Evolutionary conservation across 2,329 filamentous ascomycete genomes (phyloP), one percentile per base, ranked within the genome.

Genomic region (Lecanosticta acicola): DNA sequence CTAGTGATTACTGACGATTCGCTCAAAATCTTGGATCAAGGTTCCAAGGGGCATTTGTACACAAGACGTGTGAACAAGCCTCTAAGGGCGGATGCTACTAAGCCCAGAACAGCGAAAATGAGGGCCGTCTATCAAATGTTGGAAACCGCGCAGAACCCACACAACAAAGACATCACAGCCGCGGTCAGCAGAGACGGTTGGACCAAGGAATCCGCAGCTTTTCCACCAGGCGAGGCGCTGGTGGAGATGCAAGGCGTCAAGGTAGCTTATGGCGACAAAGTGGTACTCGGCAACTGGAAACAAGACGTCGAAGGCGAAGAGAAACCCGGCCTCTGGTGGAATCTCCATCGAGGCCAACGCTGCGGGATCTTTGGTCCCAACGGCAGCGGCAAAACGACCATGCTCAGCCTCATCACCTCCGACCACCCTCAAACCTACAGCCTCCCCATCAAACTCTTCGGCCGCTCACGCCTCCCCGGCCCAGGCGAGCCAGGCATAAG

Each of bases 351-450:
- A 41, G 90, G 91, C 18, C 82, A 96, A 63, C 81, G 90, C 51
- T 95, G 89, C 85, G 91, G 87, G 2, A 79, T 97, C 14, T 93
- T 98, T 61, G 93, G 93, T 0, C 85, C 90, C 24, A 97, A 98
- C 58, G 93, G 78, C 18, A 95, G 88, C 0, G 93, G 93, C 14
- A 98, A 98, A 71, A 98, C 93, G 0, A 98, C 93, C 0, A 77
- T 98, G 32, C 78, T 97, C 20, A 93, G 89, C 3, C 76, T 98
- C 4, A 85, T 98, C 48, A 94, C 87, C 49, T 97, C 91, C 1
- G 93, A 98, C 61, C 93, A 98, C 59, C 93, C 93, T 0, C 91
- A 97, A 66, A 83, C 90, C 0, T 98, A 97, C 65, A 87, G 87
- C 0, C 79, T 90, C 18, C 90, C 91, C 0, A 84, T 98, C 50